Evolutionary conservation across 2,329 filamentous ascomycete species (phyloP), one percentile per base, ranked within the genome.

Genomic region (Colletotrichum sp.): DNA sequence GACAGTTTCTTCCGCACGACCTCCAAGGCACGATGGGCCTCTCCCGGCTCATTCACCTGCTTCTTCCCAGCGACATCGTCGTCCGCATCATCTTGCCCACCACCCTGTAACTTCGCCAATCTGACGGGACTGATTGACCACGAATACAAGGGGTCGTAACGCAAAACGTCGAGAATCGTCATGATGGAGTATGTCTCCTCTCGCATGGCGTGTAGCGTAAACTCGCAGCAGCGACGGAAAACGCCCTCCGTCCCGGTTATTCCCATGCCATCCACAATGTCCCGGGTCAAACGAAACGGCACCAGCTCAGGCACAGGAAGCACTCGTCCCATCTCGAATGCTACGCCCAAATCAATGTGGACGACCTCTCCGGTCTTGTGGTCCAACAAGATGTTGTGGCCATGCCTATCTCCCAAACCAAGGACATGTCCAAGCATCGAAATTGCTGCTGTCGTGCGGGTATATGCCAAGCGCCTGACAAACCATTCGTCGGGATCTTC

Each of bases 401-500:
- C 96, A 84, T 99, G 97, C 4, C 97, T 91, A 84, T 99, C 97
- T 12, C 97, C 97, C 1, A 99, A 90, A 3, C 97, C 97, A 1
- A 99, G 91, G 0, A 98, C 93, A 82, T 98, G 95, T 2, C 97
- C 97, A 0, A 99, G 91, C 80, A 99, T 98, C 0, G 96, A 98
- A 75, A 98, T 96, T 6, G 96, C 96, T 1, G 97, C 97, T 0
- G 96, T 98, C 56, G 94, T 97, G 75, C 97, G 92, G 2, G 96
- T 98, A 82, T 99, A 99, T 8, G 96, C 96, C 12, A 98, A 90
- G 8, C 97, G 92, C 79, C 93, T 95, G 75, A 92, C 90, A 80
- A 98, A 99, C 97, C 97, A 99, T 79, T 98, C 96, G 82, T 99
- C 96, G 0, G 97, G 97, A 78, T 98, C 95, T 67, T 93, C 90